phyloP scores from a whole-genome alignment of 208 protist species.

The Angomonas desouzai region DNA sequence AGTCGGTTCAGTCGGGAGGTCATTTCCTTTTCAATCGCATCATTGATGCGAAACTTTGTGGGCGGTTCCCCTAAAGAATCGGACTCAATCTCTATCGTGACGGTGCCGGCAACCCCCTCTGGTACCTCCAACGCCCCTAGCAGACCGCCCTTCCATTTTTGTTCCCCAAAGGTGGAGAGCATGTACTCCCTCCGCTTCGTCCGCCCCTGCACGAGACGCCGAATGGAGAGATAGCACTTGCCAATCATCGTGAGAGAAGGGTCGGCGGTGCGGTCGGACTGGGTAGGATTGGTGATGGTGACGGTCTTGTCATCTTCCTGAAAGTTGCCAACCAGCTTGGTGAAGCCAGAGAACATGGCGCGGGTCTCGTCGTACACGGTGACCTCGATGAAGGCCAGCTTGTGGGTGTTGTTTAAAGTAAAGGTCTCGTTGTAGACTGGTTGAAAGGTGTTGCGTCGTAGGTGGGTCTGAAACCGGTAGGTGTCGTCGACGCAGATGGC shows the following conservation, averaged over 20 bases:
- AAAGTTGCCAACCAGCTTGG: not conserved
- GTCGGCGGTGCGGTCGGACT: conserved; percentile 1
- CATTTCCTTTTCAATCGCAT: conserved; percentile 33
- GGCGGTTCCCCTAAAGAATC: conserved; percentile 48
- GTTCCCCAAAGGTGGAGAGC: not conserved
- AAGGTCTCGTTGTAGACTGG: conserved; percentile 67
- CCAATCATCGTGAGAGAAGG: conserved; percentile 38
- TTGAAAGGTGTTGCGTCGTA: conserved; percentile 32
- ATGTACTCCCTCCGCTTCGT: conserved; percentile 35
- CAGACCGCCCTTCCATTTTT: conserved; percentile 3
- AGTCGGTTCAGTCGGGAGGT: conserved; percentile 48
- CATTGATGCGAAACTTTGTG: conserved; percentile 22
- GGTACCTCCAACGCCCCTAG: conserved; percentile 23
- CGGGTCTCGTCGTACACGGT: conserved; percentile 28
- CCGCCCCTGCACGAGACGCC: conserved; percentile 48
- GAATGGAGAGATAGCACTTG: conserved; percentile 59
- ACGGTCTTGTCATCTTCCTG: not conserved
- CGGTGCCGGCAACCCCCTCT: conserved; percentile 49
- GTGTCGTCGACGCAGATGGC: conserved; percentile 57
- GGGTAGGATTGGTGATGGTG: not conserved
- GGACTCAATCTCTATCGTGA: conserved; percentile 63
- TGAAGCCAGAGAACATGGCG: conserved; percentile 5
- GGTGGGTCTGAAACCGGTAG: conserved; percentile 62
- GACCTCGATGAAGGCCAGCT: conserved; percentile 65
- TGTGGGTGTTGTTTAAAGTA: conserved; percentile 73